Percentiles rank a stretch among this genome's conserved stretches.
Conservation (phyloP, 2,329 filamentous ascomycete genomes). For the Exophiala xenobiotica region DNA sequence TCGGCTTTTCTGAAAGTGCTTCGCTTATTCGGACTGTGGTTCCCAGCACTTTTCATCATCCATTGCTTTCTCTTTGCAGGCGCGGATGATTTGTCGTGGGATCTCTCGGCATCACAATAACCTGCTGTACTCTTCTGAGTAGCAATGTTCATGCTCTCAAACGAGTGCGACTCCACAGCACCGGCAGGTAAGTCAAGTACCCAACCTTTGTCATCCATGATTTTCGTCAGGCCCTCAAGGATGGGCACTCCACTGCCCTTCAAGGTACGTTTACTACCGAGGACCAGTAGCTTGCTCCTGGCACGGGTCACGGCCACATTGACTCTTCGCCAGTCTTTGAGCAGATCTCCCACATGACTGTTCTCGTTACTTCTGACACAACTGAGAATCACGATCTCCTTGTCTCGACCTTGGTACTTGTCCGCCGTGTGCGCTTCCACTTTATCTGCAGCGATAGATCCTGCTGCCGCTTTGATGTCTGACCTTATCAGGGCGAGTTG, state of each 20-base stretch:
- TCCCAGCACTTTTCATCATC: conserved; percentile 28
- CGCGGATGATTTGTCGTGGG: background rate
- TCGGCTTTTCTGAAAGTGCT: conserved; percentile 46
- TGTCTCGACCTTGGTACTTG: conserved; percentile 94
- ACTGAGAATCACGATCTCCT: conserved; percentile 83
- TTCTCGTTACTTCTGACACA: conserved; percentile 84
- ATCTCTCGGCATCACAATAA: background rate
- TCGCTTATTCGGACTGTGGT: conserved; percentile 37
- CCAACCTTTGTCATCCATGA: conserved; percentile 81
- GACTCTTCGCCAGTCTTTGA: conserved; percentile 88
- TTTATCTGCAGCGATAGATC: conserved; percentile 46
- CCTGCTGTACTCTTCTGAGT: conserved; percentile 19
- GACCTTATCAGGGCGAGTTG: conserved; percentile 83
- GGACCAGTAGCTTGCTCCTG: conserved; percentile 83
- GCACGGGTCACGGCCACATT: conserved; percentile 95
- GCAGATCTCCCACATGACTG: conserved; percentile 80
- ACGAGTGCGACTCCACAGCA: conserved; percentile 67
- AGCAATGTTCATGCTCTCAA: conserved; percentile 52
- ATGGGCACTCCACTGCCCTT: conserved; percentile 64
- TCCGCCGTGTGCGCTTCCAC: conserved; percentile 97
- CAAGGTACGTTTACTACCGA: conserved; percentile 82
- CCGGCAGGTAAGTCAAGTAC: conserved; percentile 67
- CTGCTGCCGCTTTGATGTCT: conserved; percentile 54
- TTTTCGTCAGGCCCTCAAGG: conserved; percentile 68
- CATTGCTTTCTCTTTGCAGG: conserved; percentile 1